Conservation (phyloP, 345 rosid species). For the Arabis hirsuta region DNA sequence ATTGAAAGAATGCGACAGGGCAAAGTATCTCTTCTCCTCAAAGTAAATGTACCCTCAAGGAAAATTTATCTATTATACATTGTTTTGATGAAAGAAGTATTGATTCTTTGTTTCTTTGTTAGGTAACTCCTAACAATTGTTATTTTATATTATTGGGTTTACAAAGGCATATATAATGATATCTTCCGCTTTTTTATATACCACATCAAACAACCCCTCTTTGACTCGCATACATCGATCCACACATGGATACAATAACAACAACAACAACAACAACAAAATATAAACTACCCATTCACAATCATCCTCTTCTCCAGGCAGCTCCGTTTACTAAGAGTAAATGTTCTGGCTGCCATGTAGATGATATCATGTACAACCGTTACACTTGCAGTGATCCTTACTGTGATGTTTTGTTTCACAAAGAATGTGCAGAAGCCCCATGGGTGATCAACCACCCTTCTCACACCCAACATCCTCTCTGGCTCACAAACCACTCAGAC, state of each 20-base stretch:
- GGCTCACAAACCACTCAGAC: background rate
- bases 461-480: conserved; percentile 9
- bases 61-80: too few species aligned
- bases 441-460: conserved; percentile 5
- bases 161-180: background rate
- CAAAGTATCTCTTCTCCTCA: too few species aligned
- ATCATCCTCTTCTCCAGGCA: background rate
- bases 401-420: background rate
- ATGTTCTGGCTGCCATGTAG: background rate
- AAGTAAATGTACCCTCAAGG: too few species aligned
- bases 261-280: background rate
- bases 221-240: background rate
- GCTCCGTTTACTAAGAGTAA: accelerated
- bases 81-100: background rate
- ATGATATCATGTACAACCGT: background rate
- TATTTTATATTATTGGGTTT: background rate
- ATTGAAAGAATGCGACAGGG: too few species aligned
- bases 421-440: conserved; percentile 26
- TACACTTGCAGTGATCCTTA: background rate
- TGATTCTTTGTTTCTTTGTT: background rate
- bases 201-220: background rate
- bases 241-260: background rate
- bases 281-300: conserved; percentile 4
- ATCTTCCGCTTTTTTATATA: background rate
- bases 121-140: too few species aligned